phyloP scores from a whole-genome alignment of 495 filamentous ascomycete species.

The Xylaria telfairii region DNA sequence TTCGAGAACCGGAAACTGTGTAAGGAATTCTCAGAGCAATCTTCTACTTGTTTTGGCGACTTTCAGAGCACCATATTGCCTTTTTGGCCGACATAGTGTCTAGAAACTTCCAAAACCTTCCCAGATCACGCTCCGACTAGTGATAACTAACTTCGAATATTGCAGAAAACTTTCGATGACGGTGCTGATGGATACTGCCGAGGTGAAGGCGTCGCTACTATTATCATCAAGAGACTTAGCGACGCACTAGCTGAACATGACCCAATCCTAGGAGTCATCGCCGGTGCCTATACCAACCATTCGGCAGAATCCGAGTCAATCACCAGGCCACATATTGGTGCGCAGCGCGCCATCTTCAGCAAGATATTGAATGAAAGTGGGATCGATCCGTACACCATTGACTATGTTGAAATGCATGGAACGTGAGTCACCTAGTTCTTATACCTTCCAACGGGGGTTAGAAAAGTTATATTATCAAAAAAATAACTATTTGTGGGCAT shows the following conservation, averaged over 20 bases:
- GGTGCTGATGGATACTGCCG: slow-evolving; percentile 65
- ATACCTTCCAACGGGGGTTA: no score
- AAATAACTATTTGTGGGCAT: no score
- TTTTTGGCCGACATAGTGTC: no score
- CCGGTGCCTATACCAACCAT: slow-evolving; percentile 49
- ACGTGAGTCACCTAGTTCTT: no score
- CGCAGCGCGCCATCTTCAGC: slow-evolving; percentile 65
- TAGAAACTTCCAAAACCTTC: no score
- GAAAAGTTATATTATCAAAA: no score
- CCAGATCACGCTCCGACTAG: no score
- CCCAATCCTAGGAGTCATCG: slow-evolving; percentile 50
- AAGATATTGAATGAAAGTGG: slow-evolving; percentile 62
- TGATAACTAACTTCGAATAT: no score
- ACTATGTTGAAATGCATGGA: slow-evolving; percentile 76
- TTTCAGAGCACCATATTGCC: no score
- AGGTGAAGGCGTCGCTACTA: slow-evolving; percentile 46
- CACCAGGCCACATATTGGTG: slow-evolving; percentile 65
- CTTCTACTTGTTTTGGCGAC: no score
- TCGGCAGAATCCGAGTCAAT: slow-evolving; percentile 60
- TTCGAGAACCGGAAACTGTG: slow-evolving; percentile 36
- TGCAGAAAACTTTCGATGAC: slow-evolving; percentile 35
- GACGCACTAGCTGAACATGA: slow-evolving; percentile 57
- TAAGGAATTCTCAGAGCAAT: no score
- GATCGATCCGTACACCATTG: slow-evolving; percentile 60
- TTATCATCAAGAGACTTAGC: slow-evolving; percentile 53